A percentile compares a stretch with the other conserved stretches of the same genome.
Evolutionary conservation across 129 eudicot genomes (phyloP).

Genomic region (Lonicera japonica): DNA sequence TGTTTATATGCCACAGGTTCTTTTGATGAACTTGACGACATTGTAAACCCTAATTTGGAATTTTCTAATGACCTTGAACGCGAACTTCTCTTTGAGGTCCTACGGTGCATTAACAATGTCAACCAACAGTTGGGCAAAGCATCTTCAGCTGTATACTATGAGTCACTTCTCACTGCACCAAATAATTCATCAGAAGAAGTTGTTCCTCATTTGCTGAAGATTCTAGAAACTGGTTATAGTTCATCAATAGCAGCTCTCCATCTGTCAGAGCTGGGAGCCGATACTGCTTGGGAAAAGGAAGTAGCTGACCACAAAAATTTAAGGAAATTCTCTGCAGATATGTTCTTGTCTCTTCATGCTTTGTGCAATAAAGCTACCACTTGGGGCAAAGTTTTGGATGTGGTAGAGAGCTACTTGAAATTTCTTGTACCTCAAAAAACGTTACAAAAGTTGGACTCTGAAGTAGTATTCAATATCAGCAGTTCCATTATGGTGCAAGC

Average conservation of each 20-base stretch:
- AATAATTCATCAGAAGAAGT: conserved; percentile 64
- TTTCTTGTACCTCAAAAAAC: conserved; percentile 70
- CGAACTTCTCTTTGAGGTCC: conserved; percentile 55
- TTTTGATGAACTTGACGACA: conserved; percentile 42
- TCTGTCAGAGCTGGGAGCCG: conserved; percentile 68
- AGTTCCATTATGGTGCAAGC: conserved; percentile 58
- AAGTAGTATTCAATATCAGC: conserved; percentile 37
- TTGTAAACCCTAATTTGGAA: conserved; percentile 38
- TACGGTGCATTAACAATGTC: conserved; percentile 49
- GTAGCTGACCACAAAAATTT: conserved; percentile 54
- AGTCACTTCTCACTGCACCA: conserved; percentile 51
- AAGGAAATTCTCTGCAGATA: conserved; percentile 65
- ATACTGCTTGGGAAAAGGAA: conserved; percentile 72
- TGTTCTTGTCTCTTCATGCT: conserved; percentile 63
- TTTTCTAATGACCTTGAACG: conserved; percentile 37
- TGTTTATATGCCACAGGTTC: conserved; percentile 38
- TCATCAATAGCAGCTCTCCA: conserved; percentile 48
- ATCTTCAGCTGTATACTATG: conserved; percentile 61
- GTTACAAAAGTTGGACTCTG: conserved; percentile 34
- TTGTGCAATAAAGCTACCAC: conserved; percentile 56
- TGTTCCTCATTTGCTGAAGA: conserved; percentile 59
- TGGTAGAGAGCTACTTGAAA: conserved; percentile 57
- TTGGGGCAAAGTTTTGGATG: conserved; percentile 77
- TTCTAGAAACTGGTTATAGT: conserved; percentile 61
- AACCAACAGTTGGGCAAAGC: conserved; percentile 83